Base-by-base conservation (phyloP, 495 filamentous ascomycete species). In the Gamarada debralockiae region DNA sequence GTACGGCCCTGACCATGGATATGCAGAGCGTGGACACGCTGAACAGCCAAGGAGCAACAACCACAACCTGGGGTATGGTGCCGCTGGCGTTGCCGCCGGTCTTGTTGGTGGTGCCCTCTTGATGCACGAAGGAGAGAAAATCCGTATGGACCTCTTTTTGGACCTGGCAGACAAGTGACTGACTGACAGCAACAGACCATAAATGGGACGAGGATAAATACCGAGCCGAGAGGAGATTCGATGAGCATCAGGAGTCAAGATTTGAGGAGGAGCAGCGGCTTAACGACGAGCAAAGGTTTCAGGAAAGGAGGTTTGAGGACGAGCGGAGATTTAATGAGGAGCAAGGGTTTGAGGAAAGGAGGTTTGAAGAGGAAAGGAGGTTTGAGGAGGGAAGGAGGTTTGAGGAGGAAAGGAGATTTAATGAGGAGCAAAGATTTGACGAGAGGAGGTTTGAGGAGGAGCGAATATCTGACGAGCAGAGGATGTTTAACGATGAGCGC, bases 51-150 rank as follows among this genome's bases (percentile, higher is more conserved):
- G 17, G 39, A 20, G 10, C 17, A 20, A 8, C 39, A 54, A 27
- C 48, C 22, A 45, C 18, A 18, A 57, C 50, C 36, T 17, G 18
- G 41, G 23, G 3, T 14, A 39, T 40, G 38, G 47, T 55, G 52
- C 46, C 25, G 29, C 33, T 51, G 39, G 39, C 39, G 39, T 42
- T 10, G 39, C 39, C 9, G 39, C 17, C 39, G 39, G 39, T 20
- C 39, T 42, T 42, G 13, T 42, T 42, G 39, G 39, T 15, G 39
- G 39, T 12, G 39, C 13, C 10, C 39, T 42, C 10, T 42, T 42
- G 17, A 42, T 42, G 39, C 39, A 42, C 39, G 39, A 42, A 20
- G 39, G 39, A 42, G 39, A 42, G 39, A 42, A 42, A 42, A 12
- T 42, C 10, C 39, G 39, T 42, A 42, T 42, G 39, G 7, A 42